Percentiles rank a stretch among this genome's conserved stretches.
These are phyloP conservation scores for Malassezia restricta DNA, from an alignment of 1,284 basidiomycete species.

Conservation along the genomic window DNA sequence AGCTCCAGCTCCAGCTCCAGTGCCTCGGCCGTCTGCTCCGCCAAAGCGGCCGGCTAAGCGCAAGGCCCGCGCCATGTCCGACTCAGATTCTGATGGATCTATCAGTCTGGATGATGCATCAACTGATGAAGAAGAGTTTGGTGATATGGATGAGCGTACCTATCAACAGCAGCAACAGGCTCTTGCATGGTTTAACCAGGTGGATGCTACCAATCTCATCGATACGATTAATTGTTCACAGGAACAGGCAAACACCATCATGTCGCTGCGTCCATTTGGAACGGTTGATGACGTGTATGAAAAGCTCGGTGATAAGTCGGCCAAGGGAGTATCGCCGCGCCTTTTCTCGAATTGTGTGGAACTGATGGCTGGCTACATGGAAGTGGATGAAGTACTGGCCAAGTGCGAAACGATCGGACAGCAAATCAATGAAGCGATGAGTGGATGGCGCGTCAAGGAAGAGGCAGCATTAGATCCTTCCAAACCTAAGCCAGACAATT, in stretches of 20 bases:
- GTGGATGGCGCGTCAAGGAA: constrained; percentile 57
- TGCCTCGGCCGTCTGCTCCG: neutral
- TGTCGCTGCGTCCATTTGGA: constrained; percentile 66
- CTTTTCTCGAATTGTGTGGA: constrained; percentile 80
- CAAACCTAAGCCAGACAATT: constrained; percentile 36
- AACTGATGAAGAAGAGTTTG: constrained; percentile 24
- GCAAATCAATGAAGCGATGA: constrained; percentile 56
- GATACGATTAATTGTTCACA: constrained; percentile 77
- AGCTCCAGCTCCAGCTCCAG: neutral
- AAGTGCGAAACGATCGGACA: constrained; percentile 74
- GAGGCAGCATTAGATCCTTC: constrained; percentile 38
- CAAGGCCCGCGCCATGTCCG: constrained; percentile 7
- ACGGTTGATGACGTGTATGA: constrained; percentile 56
- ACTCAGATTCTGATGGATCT: constrained; percentile 12
- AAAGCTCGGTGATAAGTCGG: constrained; percentile 62
- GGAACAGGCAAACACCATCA: constrained; percentile 70
- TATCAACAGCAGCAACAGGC: constrained; percentile 30
- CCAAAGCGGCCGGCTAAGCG: constrained; percentile 13
- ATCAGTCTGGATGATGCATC: constrained; percentile 10
- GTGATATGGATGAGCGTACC: constrained; percentile 22
- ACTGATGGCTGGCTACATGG: constrained; percentile 73
- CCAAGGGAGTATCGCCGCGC: constrained; percentile 78
- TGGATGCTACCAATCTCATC: constrained; percentile 61
- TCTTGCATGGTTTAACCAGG: constrained; percentile 69
- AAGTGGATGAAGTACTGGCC: constrained; percentile 77